Percentiles rank a stretch among this genome's conserved stretches.
Conservation (phyloP, 2,329 filamentous ascomycete genomes). For the Sporothrix humicola region DNA sequence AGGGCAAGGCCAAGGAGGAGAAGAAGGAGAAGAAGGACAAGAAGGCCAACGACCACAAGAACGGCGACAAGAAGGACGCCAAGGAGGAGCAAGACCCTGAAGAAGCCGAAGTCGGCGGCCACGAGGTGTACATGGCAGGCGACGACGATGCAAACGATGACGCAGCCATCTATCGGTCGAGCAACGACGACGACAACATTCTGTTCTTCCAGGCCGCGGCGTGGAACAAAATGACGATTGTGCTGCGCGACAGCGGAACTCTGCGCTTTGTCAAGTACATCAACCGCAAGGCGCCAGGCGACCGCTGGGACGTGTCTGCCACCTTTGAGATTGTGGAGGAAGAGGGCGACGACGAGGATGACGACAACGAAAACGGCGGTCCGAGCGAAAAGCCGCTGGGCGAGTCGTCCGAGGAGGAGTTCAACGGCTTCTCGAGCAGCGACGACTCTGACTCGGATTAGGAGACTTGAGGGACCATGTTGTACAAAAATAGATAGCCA, state of each 20-base stretch:
- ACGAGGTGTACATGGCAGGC: conserved; percentile 92
- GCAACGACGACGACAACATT: conserved; percentile 75
- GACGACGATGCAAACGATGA: conserved; percentile 71
- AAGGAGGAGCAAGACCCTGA: conserved; percentile 45
- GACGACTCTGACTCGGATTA: conserved; percentile 48
- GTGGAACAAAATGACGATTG: conserved; percentile 93
- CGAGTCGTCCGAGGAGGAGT: conserved; percentile 61
- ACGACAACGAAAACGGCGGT: conserved; percentile 51
- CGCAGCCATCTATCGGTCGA: conserved; percentile 85
- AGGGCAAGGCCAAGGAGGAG: conserved; percentile 32
- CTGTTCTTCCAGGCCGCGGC: conserved; percentile 66
- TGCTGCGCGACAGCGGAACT: conserved; percentile 82
- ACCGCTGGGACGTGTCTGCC: conserved; percentile 89
- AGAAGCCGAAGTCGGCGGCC: conserved; percentile 65
- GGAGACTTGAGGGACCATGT: neutral
- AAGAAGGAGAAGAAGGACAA: conserved; percentile 23
- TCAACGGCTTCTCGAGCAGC: conserved; percentile 61
- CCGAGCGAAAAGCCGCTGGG: conserved; percentile 46
- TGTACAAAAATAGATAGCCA: conserved; percentile 3
- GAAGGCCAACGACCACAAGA: neutral
- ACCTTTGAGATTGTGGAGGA: conserved; percentile 73
- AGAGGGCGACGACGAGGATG: conserved; percentile 55
- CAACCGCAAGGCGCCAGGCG: conserved; percentile 78
- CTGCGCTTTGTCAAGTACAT: conserved; percentile 98
- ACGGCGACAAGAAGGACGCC: conserved; percentile 39